A percentile compares a stretch with the other conserved stretches of the same genome.
phyloP scores from a whole-genome alignment of 148 eudicot species.

The Heliamphora exappendiculata region DNA sequence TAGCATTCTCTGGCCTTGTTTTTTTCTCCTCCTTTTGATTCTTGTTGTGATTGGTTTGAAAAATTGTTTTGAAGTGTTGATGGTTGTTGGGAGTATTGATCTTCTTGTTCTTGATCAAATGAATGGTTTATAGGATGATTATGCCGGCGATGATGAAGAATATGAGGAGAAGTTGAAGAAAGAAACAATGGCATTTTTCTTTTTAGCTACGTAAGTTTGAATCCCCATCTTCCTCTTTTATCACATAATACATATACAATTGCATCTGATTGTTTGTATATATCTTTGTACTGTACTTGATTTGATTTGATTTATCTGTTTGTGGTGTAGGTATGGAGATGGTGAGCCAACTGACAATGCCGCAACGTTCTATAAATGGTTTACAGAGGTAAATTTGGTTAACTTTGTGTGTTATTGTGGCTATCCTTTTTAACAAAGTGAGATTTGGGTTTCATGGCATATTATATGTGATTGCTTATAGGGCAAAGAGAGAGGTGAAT shows the following conservation, averaged over 20 bases:
- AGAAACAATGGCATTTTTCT: constrained; percentile 69
- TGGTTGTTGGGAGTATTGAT: background rate
- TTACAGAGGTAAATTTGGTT: constrained; percentile 52
- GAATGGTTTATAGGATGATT: constrained; percentile 63
- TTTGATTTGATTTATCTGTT: background rate
- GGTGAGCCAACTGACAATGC: constrained; percentile 99
- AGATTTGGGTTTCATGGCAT: background rate
- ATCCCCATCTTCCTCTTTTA: background rate
- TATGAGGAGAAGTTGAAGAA: constrained; percentile 81
- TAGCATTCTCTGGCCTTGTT: background rate
- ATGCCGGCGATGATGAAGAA: constrained; percentile 85
- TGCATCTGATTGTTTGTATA: background rate
- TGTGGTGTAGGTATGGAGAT: constrained; percentile 78
- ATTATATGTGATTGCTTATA: constrained; percentile 10
- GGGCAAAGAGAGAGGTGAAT: constrained; percentile 65
- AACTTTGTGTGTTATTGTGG: background rate
- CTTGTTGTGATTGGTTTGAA: background rate
- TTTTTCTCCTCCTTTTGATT: background rate
- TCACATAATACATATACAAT: background rate
- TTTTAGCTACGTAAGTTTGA: constrained; percentile 79
- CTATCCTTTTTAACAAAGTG: background rate
- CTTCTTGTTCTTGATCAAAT: background rate
- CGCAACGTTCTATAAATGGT: constrained; percentile 93
- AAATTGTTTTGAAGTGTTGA: background rate
- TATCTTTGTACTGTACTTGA: background rate